Base-by-base conservation (phyloP, 495 filamentous ascomycete species). In the Stereocaulon alpinum region DNA sequence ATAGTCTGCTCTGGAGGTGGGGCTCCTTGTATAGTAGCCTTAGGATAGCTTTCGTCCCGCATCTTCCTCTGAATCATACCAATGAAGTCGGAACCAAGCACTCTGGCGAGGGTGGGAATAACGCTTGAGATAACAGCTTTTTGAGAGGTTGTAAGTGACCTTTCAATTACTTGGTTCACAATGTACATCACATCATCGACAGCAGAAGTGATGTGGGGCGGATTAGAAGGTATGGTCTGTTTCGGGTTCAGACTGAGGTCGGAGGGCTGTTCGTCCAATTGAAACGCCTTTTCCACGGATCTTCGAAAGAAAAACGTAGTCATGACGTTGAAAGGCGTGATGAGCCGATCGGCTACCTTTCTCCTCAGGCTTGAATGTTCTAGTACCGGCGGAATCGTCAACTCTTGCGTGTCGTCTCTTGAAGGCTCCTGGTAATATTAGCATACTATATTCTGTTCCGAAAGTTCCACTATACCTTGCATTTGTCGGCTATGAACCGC, bases 131-230 rank as follows among this genome's bases (percentile, higher is more conserved):
- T 77, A 20, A 96, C 84, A 6, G 78, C 75, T 55, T 81, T 73
- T 67, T 96, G 91, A 0, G 88, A 89, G 6, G 93, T 97, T 1
- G 87, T 82, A 44, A 97, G 77, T 6, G 90, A 86, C 60, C 90
- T 86, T 51, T 89, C 85, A 42, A 97, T 77, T 43, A 96, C 85
- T 52, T 91, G 87, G 68, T 94, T 92, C 67, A 95, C 89, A 62
- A 96, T 95, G 73, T 96, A 98, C 94, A 97, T 97, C 57, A 97
- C 91, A 71, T 95, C 93, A 74, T 97, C 93, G 10, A 98, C 91
- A 1, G 93, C 89, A 0, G 91, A 94, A 54, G 91, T 92, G 66
- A 98, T 95, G 64, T 87, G 94, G 11, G 93, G 93, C 11, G 89
- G 82, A 66, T 91, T 89, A 2, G 83, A 75, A 47, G 72, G 73